A percentile compares a stretch with the other conserved stretches of the same genome.
These are phyloP conservation scores for Cucumis hystrix DNA, from an alignment of 306 rosid genomes.

Conservation along the genomic window DNA sequence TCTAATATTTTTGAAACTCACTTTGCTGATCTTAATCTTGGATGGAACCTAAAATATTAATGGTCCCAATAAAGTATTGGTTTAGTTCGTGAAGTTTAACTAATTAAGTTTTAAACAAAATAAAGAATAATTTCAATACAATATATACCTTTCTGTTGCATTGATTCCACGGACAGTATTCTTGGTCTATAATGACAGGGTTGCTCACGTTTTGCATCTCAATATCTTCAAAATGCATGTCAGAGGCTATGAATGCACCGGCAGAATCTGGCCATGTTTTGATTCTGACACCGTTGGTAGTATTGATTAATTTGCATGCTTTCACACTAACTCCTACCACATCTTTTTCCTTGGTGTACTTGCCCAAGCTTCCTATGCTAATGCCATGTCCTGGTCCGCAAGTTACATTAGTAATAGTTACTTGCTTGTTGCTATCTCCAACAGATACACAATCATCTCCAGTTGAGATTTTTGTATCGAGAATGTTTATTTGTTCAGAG, in stretches of 20 bases:
- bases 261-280: conserved; percentile 33
- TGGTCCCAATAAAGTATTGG: too few relatives aligned
- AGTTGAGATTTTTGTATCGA: too few relatives aligned
- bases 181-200: conserved; percentile 16
- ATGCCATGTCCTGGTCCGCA: too few relatives aligned
- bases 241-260: neutral
- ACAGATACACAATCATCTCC: too few relatives aligned
- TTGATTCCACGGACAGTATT: conserved; percentile 29
- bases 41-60: conserved; percentile 16
- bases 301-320: too few relatives aligned
- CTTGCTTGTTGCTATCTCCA: too few relatives aligned
- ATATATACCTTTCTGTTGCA: conserved; percentile 21
- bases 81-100: neutral
- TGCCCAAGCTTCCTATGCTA: too few relatives aligned
- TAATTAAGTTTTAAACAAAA: too few relatives aligned
- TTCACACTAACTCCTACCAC: too few relatives aligned
- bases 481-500: too few relatives aligned
- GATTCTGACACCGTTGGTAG: conserved; percentile 22
- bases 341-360: too few relatives aligned
- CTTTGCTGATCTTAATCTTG: conserved; percentile 28
- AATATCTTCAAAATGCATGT: conserved; percentile 26
- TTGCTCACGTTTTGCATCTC: conserved; percentile 18
- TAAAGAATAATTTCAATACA: neutral
- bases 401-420: too few relatives aligned
- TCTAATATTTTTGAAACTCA: conserved; percentile 27